Base-by-base conservation (phyloP, 345 rosid species). In the Isatis tinctoria region DNA sequence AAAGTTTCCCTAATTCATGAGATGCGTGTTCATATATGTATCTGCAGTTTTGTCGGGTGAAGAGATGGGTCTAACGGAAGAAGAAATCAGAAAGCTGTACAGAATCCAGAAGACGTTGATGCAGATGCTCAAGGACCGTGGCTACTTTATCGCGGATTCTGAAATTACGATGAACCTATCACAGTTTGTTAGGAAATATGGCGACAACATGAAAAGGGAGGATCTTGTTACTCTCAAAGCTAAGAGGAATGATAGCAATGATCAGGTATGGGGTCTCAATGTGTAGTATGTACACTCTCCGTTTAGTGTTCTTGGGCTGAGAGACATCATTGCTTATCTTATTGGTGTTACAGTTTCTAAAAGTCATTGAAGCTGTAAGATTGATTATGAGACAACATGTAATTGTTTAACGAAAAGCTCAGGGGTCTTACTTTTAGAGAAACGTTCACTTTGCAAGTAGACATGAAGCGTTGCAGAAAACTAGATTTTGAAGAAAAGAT, bases 161-260 rank as follows among this genome's bases (percentile, higher is more conserved):
- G 97, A 95, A 62, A 74, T 92, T 20, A 80, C 81, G 57, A 82
- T 83, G 87, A 53, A 81, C 36, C 68, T 73, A 68, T 67, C 73
- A 0, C 87, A 92, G 67, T 90, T 94, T 57, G 39, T 83, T 10
- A 74, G 83, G 5, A 91, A 86, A 66, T 78, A 80, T n/a, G 92
- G 90, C 0, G 92, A 92, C 17, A 85, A 80, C 83, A 87, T 90
- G 92, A 95, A 92, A 72, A 83, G 98, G 62, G 99, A 95, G 70
- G 94, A 92, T 80, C 96, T 86, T n/a, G 83, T 85, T 40, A 83
- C 90, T 74, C 85, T 81, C 70, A 90, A 85, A 63, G 63, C 80
- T 2, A 86, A 85, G 82, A 79, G 88, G 28, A 84, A 74, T 8
- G 83, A 87, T 67, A 74, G 75, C 78, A 78, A 39, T 6, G 94